Percentiles rank a stretch among this genome's conserved stretches.
Conservation (phyloP, 768 basidiomycete genomes). For the Butyriboletus loyo region DNA sequence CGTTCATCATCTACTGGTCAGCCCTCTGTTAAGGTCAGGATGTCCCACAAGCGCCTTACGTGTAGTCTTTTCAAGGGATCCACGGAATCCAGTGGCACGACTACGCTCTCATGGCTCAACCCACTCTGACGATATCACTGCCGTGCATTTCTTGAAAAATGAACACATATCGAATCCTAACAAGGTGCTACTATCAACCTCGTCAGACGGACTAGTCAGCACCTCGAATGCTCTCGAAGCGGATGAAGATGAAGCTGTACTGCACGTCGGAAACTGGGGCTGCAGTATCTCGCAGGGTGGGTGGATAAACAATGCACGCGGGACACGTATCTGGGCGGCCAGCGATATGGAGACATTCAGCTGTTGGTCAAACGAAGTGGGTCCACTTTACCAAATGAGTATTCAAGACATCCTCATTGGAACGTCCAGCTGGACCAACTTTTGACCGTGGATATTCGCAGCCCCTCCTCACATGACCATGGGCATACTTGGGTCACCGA, state of each 20-base stretch:
- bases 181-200: conserved; percentile 69
- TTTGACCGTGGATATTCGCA: conserved; percentile 60
- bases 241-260: conserved; percentile 85
- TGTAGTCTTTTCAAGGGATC: conserved; percentile 62
- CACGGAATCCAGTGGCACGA: conserved; percentile 68
- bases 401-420: neutral
- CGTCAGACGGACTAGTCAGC: conserved; percentile 80
- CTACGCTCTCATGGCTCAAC: conserved; percentile 78
- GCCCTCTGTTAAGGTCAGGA: conserved; percentile 4
- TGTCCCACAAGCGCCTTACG: conserved; percentile 1
- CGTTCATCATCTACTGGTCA: conserved; percentile 82
- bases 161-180: conserved; percentile 32
- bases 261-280: conserved; percentile 84
- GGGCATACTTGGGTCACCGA: conserved; percentile 73
- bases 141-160: conserved; percentile 49
- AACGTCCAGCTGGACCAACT: conserved; percentile 53
- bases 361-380: conserved; percentile 73
- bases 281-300: conserved; percentile 77
- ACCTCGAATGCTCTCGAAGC: conserved; percentile 67
- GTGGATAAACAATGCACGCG: conserved; percentile 45
- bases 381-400: conserved; percentile 2
- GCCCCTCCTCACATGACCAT: conserved; percentile 55
- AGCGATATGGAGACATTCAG: conserved; percentile 97
- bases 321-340: conserved; percentile 66
- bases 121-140: conserved; percentile 91